phyloP scores from a whole-genome alignment of 768 basidiomycete species.

The Tubosaeta sp. region DNA sequence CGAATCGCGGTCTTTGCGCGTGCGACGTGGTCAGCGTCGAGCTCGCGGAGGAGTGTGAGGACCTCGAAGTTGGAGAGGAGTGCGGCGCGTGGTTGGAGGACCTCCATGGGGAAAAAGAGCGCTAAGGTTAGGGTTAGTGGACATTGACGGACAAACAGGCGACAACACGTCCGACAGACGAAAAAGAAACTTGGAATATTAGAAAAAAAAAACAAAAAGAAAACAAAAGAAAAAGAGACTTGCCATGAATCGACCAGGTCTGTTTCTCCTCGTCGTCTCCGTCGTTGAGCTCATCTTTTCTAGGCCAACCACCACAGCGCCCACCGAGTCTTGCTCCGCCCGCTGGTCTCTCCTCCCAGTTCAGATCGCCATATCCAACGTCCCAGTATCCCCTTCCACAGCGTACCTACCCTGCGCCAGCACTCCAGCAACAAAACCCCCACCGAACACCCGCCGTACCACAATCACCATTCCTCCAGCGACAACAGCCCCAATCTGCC shows the following conservation, averaged over 20 bases:
- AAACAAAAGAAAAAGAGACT: constrained; percentile 6
- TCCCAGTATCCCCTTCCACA: constrained; percentile 32
- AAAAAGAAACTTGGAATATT: constrained; percentile 9
- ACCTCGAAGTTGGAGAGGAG: constrained; percentile 90
- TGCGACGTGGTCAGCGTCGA: constrained; percentile 68
- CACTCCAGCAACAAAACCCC: constrained; percentile 50
- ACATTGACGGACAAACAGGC: constrained; percentile 18
- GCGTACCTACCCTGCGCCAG: constrained; percentile 34
- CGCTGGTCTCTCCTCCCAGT: constrained; percentile 58
- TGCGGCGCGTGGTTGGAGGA: constrained; percentile 58
- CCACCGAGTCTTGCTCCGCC: constrained; percentile 71
- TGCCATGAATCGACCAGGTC: constrained; percentile 61
- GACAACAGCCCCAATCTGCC: constrained; percentile 42
- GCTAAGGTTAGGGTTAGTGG: constrained; percentile 21
- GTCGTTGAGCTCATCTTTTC: constrained; percentile 19
- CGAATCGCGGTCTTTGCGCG: constrained; percentile 67
- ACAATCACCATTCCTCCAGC: constrained; percentile 62
- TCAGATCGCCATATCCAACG: constrained; percentile 48
- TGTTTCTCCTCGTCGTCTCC: constrained; percentile 18
- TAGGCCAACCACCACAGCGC: constrained; percentile 80
- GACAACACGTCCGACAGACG: constrained; percentile 20
- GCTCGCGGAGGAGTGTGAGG: constrained; percentile 66
- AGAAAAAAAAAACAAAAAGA: constrained; percentile 11
- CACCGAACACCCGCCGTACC: constrained; percentile 58
- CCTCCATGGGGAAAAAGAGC: constrained; percentile 11